These are phyloP conservation scores for Cenchrus fungigraminus DNA, from an alignment of 176 grass and related monocot genomes.

Conservation along the genomic window DNA sequence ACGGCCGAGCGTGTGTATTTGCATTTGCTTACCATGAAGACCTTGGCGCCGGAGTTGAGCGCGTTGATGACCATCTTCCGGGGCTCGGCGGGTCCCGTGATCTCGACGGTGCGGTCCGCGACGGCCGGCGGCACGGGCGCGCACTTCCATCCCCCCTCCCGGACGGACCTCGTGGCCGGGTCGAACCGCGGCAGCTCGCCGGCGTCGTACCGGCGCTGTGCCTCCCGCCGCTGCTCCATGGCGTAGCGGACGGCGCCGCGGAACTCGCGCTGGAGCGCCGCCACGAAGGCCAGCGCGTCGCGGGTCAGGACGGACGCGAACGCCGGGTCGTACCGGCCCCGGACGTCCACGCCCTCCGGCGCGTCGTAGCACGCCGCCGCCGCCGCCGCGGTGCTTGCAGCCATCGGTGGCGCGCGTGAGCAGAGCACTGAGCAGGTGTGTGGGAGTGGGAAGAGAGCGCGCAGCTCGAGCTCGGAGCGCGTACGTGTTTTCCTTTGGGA, in stretches of 20 bases:
- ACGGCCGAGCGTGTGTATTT: background rate
- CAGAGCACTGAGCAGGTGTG: background rate
- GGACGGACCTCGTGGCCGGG: constrained; percentile 63
- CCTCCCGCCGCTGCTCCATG: constrained; percentile 72
- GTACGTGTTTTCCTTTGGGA: background rate
- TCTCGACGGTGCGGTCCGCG: constrained; percentile 82
- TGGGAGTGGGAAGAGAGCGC: background rate
- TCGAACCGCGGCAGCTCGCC: constrained; percentile 72
- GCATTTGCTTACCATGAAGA: constrained; percentile 70
- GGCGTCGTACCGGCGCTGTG: constrained; percentile 72
- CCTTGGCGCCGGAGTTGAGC: constrained; percentile 93
- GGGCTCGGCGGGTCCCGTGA: constrained; percentile 79
- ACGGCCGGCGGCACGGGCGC: constrained; percentile 66
- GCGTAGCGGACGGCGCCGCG: constrained; percentile 66
- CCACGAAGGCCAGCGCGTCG: constrained; percentile 78
- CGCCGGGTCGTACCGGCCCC: constrained; percentile 70
- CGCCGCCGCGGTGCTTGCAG: background rate
- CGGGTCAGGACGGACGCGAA: constrained; percentile 72
- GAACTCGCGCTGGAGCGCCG: constrained; percentile 77
- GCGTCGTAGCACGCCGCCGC: constrained; percentile 56
- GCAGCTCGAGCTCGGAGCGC: constrained; percentile 10
- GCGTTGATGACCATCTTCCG: constrained; percentile 98
- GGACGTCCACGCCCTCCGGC: constrained; percentile 82
- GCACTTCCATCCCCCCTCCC: constrained; percentile 68
- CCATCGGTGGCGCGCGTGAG: constrained; percentile 1